Percentiles rank a stretch among this genome's conserved stretches.
These are phyloP conservation scores for Penicillium macrosclerotiorum DNA, from an alignment of 495 filamentous ascomycete genomes.

Conservation along the genomic window DNA sequence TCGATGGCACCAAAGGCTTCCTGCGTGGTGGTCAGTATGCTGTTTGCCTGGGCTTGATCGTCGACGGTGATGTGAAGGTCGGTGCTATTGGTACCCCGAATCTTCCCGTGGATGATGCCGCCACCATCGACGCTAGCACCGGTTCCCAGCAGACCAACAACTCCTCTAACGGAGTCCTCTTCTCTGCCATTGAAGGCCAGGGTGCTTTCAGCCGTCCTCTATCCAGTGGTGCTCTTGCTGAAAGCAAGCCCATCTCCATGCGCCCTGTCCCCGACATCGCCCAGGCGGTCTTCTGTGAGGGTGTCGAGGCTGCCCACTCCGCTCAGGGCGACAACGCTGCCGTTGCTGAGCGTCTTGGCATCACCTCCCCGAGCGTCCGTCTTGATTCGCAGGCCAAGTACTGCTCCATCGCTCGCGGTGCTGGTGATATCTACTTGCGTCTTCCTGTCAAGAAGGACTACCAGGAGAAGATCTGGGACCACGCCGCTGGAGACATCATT, in stretches of 20 bases:
- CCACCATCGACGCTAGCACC: constrained; percentile 61
- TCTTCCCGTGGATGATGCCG: constrained; percentile 77
- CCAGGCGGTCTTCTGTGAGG: constrained; percentile 88
- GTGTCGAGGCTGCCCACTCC: constrained; percentile 88
- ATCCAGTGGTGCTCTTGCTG: constrained; percentile 52
- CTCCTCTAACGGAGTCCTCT: constrained; percentile 73
- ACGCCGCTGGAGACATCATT: constrained; percentile 94
- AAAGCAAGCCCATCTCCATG: constrained; percentile 72
- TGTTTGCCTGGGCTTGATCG: constrained; percentile 86
- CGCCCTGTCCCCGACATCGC: constrained; percentile 68
- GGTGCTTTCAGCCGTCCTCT: constrained; percentile 78
- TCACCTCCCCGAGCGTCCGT: constrained; percentile 78
- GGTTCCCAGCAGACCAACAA: constrained; percentile 66
- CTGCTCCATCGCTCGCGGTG: constrained; percentile 89
- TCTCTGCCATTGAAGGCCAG: constrained; percentile 72
- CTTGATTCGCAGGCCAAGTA: constrained; percentile 99
- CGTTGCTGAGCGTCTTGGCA: constrained; percentile 81
- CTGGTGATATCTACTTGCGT: constrained; percentile 90
- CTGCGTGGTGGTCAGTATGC: constrained; percentile 97
- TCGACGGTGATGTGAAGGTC: constrained; percentile 91
- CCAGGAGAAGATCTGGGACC: constrained; percentile 99
- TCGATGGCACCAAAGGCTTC: constrained; percentile 97
- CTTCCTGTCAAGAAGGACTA: constrained; percentile 81
- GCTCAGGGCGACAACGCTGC: constrained; percentile 79
- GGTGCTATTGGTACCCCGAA: constrained; percentile 95